A percentile compares a stretch with the other conserved stretches of the same genome.
Evolutionary conservation across 495 filamentous ascomycete genomes (phyloP).

Genomic region (Penicillium verhagenii): DNA sequence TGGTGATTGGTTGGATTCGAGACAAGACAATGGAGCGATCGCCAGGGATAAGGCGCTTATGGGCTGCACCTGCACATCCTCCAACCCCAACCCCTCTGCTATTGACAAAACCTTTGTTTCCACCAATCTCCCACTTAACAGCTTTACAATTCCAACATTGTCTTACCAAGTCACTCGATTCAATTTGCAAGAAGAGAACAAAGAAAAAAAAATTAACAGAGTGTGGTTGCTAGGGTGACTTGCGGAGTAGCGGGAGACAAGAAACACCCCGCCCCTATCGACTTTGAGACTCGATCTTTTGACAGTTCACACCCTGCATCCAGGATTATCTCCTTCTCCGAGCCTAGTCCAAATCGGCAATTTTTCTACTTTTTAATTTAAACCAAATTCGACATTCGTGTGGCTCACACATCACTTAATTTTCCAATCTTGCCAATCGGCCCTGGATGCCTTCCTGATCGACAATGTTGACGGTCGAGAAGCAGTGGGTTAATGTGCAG

Average conservation of each 20-base stretch:
- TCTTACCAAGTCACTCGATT: too few relatives aligned
- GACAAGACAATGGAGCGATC: conserved; percentile 3
- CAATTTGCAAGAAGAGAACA: too few relatives aligned
- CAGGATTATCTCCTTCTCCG: neutral
- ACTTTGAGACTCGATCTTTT: neutral
- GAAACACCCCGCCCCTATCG: conserved; percentile 17
- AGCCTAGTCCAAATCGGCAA: conserved; percentile 1
- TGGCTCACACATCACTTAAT: conserved; percentile 1
- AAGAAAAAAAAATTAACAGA: neutral
- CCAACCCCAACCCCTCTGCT: neutral
- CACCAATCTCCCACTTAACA: neutral
- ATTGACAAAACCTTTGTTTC: neutral
- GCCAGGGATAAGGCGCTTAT: conserved; percentile 9
- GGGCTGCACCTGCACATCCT: neutral
- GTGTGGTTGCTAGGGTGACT: conserved; percentile 25
- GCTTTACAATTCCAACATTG: too few relatives aligned
- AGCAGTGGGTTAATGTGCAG: conserved; percentile 94
- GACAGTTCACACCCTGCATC: conserved; percentile 6
- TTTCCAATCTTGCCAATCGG: conserved; percentile 20
- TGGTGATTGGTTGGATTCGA: neutral
- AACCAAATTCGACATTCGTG: conserved; percentile 5
- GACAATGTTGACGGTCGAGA: conserved; percentile 66
- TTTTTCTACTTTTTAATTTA: conserved; percentile 4
- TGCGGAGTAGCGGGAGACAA: conserved; percentile 8
- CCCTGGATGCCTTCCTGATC: conserved; percentile 40